phyloP scores from a whole-genome alignment of 345 rosid species.

The Citrus cavaleriei region DNA sequence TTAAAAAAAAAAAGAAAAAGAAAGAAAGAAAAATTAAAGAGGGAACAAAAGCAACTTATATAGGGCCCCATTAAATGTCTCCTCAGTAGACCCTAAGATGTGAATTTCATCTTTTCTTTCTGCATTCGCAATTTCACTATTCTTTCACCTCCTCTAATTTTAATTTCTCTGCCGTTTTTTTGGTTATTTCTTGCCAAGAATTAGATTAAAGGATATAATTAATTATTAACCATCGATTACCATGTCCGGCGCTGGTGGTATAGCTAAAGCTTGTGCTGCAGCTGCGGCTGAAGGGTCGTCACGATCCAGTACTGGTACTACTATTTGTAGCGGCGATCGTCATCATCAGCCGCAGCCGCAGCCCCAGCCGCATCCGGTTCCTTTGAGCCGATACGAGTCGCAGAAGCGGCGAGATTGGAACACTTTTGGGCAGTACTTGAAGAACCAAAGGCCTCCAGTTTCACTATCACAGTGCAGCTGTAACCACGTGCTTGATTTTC shows the following conservation, averaged over 20 bases:
- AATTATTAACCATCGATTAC: background rate
- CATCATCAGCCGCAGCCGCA: slow-evolving; percentile 5
- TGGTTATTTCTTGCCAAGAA: slow-evolving; percentile 20
- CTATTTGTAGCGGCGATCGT: no score
- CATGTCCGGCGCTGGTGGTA: slow-evolving; percentile 24
- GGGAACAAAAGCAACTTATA: slow-evolving; percentile 39
- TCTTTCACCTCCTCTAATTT: slow-evolving; percentile 8
- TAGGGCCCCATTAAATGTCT: slow-evolving; percentile 63
- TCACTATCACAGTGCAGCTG: slow-evolving; percentile 48
- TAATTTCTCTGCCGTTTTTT: background rate
- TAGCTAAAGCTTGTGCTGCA: slow-evolving; percentile 25
- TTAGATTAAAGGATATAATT: slow-evolving; percentile 3
- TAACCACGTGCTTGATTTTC: slow-evolving; percentile 70
- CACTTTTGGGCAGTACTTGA: slow-evolving; percentile 79
- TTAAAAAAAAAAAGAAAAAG: background rate
- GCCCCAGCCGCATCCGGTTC: slow-evolving; percentile 25
- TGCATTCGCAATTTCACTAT: slow-evolving; percentile 22
- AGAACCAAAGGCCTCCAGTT: slow-evolving; percentile 68
- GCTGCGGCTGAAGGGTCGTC: slow-evolving; percentile 40
- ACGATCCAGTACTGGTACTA: slow-evolving; percentile 20
- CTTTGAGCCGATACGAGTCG: slow-evolving; percentile 76
- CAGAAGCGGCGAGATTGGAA: slow-evolving; percentile 88
- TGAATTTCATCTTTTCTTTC: slow-evolving; percentile 48
- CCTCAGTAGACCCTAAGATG: slow-evolving; percentile 42
- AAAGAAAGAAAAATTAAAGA: slow-evolving; percentile 23